phyloP scores from a whole-genome alignment of 495 filamentous ascomycete species.

The Xylaria acuta region DNA sequence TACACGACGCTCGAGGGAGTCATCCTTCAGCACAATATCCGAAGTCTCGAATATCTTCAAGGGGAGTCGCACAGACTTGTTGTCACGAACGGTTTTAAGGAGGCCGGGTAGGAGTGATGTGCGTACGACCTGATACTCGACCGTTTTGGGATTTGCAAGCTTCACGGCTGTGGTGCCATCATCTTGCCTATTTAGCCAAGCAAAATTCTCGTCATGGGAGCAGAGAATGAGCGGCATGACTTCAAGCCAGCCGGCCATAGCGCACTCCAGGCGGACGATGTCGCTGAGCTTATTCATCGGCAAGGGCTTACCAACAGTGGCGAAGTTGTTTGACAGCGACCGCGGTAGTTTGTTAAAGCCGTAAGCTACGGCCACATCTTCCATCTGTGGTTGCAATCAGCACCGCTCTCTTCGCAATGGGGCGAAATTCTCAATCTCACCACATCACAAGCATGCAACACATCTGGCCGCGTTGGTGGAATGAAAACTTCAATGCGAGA shows the following conservation, averaged over 20 bases:
- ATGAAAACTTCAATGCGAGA: conserved; percentile 79
- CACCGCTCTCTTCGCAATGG: neutral
- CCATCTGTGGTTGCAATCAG: conserved; percentile 64
- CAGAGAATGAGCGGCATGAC: conserved; percentile 96
- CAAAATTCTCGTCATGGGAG: conserved; percentile 98
- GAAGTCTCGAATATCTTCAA: conserved; percentile 93
- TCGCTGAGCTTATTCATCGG: conserved; percentile 93
- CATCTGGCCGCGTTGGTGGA: conserved; percentile 89
- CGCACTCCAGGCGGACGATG: conserved; percentile 87
- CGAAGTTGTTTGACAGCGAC: conserved; percentile 72
- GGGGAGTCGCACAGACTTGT: conserved; percentile 86
- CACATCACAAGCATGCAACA: conserved; percentile 95
- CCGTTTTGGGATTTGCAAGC: conserved; percentile 94
- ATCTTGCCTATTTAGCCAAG: conserved; percentile 90
- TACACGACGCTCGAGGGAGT: conserved; percentile 69
- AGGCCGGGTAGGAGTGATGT: conserved; percentile 88
- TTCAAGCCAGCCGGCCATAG: conserved; percentile 95
- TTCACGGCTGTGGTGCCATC: conserved; percentile 85
- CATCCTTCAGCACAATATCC: conserved; percentile 90
- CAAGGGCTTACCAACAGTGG: conserved; percentile 82
- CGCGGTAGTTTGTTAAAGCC: conserved; percentile 94
- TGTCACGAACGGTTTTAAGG: conserved; percentile 94
- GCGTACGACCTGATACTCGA: conserved; percentile 95
- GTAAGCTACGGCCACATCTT: conserved; percentile 94
- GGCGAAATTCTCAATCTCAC: neutral